Base-by-base conservation (phyloP, 2,329 filamentous ascomycete genomes). In the Helicocarpus griseus region DNA sequence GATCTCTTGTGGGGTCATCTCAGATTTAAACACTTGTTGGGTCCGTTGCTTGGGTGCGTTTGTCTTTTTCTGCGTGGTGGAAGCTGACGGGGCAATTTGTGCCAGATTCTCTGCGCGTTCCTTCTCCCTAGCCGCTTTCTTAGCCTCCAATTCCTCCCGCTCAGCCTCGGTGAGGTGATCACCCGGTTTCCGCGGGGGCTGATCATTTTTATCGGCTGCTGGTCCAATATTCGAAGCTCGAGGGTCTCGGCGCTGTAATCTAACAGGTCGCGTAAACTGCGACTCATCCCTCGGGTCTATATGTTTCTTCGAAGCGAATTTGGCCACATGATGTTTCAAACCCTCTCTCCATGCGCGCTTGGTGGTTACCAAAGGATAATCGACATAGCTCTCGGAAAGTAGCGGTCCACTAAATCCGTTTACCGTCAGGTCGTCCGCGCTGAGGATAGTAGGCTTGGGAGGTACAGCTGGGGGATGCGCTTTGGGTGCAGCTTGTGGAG, bases 171-270 rank as follows among this genome's bases (percentile, higher is more conserved):
- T 86, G 50, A 83, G 66, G 48, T 69, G 63, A 41, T 60, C 61
- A 53, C 67, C 68, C 6, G 66, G 65, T 52, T 81, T 77, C 36
- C 79, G 74, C 57, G 82, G 74, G 51, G 84, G 80, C 28, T 83
- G 54, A 26, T 72, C 70, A 49, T 67, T 63, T 29, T 63, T 63
- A 17, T 67, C 62, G 61, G 43, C 60, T 58, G 49, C 70, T 58
- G 56, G 79, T 0, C 82, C 74, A 44, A 77, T 82, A 5, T 58
- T 57, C 39, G 62, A 63, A 60, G 82, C 83, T 60, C 83, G 81
- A 17, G 90, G 89, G 65, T 96, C 90, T 52, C 93, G 86, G 56
- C 93, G 83, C 65, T 97, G 90, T 35, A 98, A 74, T 35, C 88
- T 85, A 29, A 97, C 87, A 0, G 93, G 93, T 26, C 89, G 82